Evolutionary conservation across 1,284 basidiomycete genomes (phyloP).

Genomic region (Flammula alnicola): DNA sequence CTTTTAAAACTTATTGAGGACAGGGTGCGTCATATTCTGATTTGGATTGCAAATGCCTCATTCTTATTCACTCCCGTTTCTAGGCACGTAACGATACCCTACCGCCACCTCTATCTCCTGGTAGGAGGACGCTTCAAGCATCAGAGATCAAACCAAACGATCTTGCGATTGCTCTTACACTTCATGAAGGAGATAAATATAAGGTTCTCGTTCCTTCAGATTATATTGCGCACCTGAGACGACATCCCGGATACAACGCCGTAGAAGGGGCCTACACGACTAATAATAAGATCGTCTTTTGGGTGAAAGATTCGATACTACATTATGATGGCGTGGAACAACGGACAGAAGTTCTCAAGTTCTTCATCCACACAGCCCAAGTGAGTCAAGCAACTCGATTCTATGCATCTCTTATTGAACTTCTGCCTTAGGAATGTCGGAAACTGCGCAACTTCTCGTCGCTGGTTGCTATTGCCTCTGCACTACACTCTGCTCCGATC

Average conservation of each 20-base stretch:
- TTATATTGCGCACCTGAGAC: slow-evolving; percentile 44
- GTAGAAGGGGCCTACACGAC: slow-evolving; percentile 36
- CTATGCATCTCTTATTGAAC: too few relatives aligned
- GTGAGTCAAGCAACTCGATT: slow-evolving; percentile 31
- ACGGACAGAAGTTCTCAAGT: slow-evolving; percentile 43
- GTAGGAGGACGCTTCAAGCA: slow-evolving; percentile 30
- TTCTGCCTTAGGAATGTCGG: slow-evolving; percentile 48
- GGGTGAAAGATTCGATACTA: slow-evolving; percentile 47
- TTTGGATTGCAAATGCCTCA: neutral
- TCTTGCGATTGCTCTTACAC: slow-evolving; percentile 46
- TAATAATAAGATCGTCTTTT: slow-evolving; percentile 46
- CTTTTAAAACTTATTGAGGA: slow-evolving; percentile 32
- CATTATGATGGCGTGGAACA: slow-evolving; percentile 39
- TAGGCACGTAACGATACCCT: slow-evolving; percentile 15
- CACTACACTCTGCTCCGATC: slow-evolving; percentile 44
- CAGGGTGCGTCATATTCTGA: slow-evolving; percentile 18
- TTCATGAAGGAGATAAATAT: slow-evolving; percentile 47
- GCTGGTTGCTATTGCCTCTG: slow-evolving; percentile 44
- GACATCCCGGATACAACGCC: slow-evolving; percentile 30
- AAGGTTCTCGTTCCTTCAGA: slow-evolving; percentile 42
- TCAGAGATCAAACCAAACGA: slow-evolving; percentile 38
- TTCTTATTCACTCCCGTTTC: slow-evolving; percentile 13
- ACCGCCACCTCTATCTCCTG: slow-evolving; percentile 23
- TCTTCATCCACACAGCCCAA: slow-evolving; percentile 46
- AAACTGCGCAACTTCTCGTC: slow-evolving; percentile 48